Conservation (phyloP, 2,329 filamentous ascomycete genomes). For the Alternaria brassicicola region DNA sequence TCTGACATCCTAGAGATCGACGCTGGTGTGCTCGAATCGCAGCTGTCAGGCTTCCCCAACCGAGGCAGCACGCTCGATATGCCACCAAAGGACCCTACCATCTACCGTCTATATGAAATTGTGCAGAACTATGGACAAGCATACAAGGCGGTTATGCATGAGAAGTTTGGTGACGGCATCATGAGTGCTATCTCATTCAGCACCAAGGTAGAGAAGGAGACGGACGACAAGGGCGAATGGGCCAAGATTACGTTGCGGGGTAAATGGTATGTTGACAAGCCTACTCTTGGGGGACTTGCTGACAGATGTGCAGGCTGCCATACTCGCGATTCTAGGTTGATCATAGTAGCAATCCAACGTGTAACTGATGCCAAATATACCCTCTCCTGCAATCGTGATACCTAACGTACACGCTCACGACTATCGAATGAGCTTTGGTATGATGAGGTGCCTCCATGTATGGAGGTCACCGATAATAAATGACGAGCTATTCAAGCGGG, state of each 20-base stretch:
- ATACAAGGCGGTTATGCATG: constrained; percentile 93
- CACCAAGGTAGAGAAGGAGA: constrained; percentile 92
- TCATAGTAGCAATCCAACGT: background rate
- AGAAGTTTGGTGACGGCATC: constrained; percentile 82
- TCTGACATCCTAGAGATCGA: constrained; percentile 68
- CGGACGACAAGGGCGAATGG: constrained; percentile 83
- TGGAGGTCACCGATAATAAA: background rate
- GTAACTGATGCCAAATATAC: background rate
- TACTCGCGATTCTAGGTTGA: constrained; percentile 54
- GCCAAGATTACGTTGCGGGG: constrained; percentile 82
- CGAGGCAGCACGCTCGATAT: constrained; percentile 79
- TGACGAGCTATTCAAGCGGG: background rate
- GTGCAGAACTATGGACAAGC: constrained; percentile 97
- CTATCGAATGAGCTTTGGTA: background rate
- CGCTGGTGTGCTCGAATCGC: constrained; percentile 61
- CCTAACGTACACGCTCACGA: no score
- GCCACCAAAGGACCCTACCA: constrained; percentile 83
- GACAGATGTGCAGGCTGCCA: constrained; percentile 50
- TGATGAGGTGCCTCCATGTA: background rate
- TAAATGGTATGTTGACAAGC: constrained; percentile 69
- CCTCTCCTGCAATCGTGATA: background rate
- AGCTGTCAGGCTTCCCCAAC: constrained; percentile 78
- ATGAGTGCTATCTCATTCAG: constrained; percentile 95
- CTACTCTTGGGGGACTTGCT: constrained; percentile 3
- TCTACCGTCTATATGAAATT: constrained; percentile 92